Conservation (phyloP, 2,329 filamentous ascomycete genomes). For the Paecilomyces variotii region DNA sequence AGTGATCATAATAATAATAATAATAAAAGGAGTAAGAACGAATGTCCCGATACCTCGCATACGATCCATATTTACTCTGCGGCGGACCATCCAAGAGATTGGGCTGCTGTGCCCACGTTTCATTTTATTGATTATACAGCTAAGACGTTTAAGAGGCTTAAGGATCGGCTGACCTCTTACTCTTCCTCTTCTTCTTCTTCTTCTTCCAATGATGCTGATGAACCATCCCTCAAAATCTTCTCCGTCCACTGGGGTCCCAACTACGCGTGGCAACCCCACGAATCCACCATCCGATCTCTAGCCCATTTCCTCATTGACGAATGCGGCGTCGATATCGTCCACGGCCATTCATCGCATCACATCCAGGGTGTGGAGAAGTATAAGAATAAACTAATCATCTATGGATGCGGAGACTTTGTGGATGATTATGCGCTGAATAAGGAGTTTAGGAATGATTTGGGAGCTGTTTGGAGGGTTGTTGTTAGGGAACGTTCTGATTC, state of each 20-base stretch:
- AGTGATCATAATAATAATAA: background rate
- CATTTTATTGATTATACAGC: constrained; percentile 30
- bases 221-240: constrained; percentile 26
- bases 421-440: constrained; percentile 32
- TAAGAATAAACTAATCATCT: constrained; percentile 28
- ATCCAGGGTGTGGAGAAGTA: constrained; percentile 34
- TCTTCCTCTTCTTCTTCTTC: background rate
- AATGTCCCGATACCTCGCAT: constrained; percentile 3
- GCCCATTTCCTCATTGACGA: constrained; percentile 35
- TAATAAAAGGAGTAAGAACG: background rate
- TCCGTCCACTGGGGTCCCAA: constrained; percentile 37
- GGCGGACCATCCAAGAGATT: constrained; percentile 29
- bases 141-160: constrained; percentile 14
- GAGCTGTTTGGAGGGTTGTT: constrained; percentile 30
- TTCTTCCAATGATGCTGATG: background rate
- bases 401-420: constrained; percentile 37
- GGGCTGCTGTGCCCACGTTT: constrained; percentile 24
- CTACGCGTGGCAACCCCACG: constrained; percentile 27
- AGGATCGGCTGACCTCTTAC: constrained; percentile 9
- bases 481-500: constrained; percentile 11
- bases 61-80: constrained; percentile 28
- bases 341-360: constrained; percentile 36
- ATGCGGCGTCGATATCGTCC: constrained; percentile 34
- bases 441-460: constrained; percentile 31
- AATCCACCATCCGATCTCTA: constrained; percentile 20